Evolutionary conservation across 1,284 basidiomycete genomes (phyloP), one percentile per base, ranked within the genome.

Genomic region (Cryptococcus sp.): DNA sequence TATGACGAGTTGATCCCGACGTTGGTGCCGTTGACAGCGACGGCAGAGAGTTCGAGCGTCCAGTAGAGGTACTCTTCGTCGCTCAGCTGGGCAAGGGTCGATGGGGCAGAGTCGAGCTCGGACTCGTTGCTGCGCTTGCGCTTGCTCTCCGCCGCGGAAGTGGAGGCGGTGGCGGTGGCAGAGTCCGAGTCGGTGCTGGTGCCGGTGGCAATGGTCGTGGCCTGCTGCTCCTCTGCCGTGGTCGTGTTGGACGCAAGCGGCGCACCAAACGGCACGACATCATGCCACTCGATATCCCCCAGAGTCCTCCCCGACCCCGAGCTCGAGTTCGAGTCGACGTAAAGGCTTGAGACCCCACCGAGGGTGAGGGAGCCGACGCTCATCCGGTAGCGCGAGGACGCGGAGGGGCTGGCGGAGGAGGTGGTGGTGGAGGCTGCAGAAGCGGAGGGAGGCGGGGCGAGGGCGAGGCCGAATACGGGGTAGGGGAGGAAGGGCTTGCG

Each of bases 1-100:
- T 89, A 91, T 0, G 87, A 87, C 12, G 89, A 85, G 40, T 81
- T 76, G 6, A 87, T 82, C 0, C 77, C 76, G 6, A 90, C 63
- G 5, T 69, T 67, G 2, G 80, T 84, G 4, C 81, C 82, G 63
- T 87, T 88, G 63, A 91, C 85, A 36, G 82, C 80, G 49, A 91
- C 79, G 24, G 78, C 77, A 0, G 80, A 73, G 40, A 94, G 73
- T 5, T 83, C 82, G 50, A 91, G 82, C 0, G 84, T 82, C 91
- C 91, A 94, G 61, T 87, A 86, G 35, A 92, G 79, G 68, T 92
- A 93, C 13, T 65, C 65, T 57, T 74, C 71, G 13, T 46, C 46
- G 21, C 66, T 65, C 4, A 76, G 64, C 33, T 66, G 58, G 11
- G 38, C 47, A 1, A 59, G 23, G 9, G 50, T 44, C 8, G 46